phyloP scores from a whole-genome alignment of 1,284 basidiomycete genomes.

The Ceratobasidium sp. region DNA sequence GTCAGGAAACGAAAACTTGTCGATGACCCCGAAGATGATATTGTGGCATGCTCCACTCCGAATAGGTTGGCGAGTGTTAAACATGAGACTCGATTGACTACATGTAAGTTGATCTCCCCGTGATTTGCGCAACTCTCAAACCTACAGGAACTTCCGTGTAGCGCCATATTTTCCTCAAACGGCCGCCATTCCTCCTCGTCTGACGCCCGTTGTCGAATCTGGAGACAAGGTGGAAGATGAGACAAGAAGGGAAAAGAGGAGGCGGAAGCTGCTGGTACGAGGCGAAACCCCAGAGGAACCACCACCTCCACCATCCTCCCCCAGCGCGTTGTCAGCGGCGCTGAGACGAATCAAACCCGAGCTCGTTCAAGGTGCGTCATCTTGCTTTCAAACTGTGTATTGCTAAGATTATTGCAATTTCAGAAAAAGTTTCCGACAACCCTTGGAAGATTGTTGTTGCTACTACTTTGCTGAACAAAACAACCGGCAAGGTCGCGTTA shows the following conservation, averaged over 20 bases:
- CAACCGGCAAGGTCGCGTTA: conserved; percentile 65
- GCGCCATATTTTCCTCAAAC: conserved; percentile 32
- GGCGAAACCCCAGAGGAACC: conserved; percentile 15
- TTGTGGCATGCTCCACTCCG: background rate
- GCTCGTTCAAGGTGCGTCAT: conserved; percentile 29
- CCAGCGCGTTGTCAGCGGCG: conserved; percentile 14
- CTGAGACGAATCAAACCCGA: conserved; percentile 17
- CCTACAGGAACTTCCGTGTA: background rate
- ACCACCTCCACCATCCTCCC: conserved; percentile 16
- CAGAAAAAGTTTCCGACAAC: conserved; percentile 65
- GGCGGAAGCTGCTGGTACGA: conserved; percentile 7
- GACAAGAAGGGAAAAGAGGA: conserved; percentile 7
- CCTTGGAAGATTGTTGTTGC: conserved; percentile 70
- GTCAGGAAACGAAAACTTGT: background rate
- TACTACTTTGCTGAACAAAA: conserved; percentile 70
- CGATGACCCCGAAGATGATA: background rate
- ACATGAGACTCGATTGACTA: background rate
- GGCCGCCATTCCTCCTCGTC: background rate
- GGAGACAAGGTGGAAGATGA: background rate
- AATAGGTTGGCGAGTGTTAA: background rate
- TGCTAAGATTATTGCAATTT: background rate
- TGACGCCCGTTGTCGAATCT: background rate
- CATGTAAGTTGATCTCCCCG: conserved; percentile 4
- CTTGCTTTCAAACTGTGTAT: background rate
- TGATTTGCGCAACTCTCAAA: background rate